A percentile compares a stretch with the other conserved stretches of the same genome.
Evolutionary conservation across 2,329 filamentous ascomycete species (phyloP).

Genomic region (Colletotrichum endophyticum): DNA sequence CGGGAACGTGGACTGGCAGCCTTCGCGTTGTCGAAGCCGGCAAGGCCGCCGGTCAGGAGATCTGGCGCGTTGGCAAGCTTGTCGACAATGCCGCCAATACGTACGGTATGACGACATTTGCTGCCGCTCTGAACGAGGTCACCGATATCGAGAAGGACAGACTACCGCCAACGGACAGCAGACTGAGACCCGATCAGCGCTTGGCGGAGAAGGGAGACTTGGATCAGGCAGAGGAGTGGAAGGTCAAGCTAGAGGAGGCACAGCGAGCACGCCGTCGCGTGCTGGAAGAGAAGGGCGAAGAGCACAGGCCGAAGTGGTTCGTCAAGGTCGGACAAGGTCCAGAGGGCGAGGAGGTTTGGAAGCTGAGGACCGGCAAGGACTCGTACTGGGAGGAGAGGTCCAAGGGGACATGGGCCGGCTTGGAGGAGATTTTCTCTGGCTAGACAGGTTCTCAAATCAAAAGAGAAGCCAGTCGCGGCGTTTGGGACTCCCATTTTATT

Average conservation of each 20-base stretch:
- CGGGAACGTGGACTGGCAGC: conserved; percentile 83
- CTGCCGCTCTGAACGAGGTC: conserved; percentile 85
- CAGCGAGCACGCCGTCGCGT: conserved; percentile 78
- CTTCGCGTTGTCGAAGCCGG: conserved; percentile 71
- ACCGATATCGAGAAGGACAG: conserved; percentile 78
- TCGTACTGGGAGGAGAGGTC: conserved; percentile 92
- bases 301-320: conserved; percentile 85
- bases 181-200: conserved; percentile 86
- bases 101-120: conserved; percentile 89
- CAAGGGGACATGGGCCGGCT: conserved; percentile 67
- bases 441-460: not conserved
- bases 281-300: conserved; percentile 76
- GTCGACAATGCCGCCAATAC: conserved; percentile 80
- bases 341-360: conserved; percentile 73
- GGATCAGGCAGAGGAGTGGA: conserved; percentile 83
- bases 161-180: conserved; percentile 80
- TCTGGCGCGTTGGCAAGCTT: conserved; percentile 81
- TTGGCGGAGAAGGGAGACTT: conserved; percentile 82
- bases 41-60: conserved; percentile 63
- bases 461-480: not conserved
- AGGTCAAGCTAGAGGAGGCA: conserved; percentile 82
- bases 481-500: not conserved
- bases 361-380: conserved; percentile 79
- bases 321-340: conserved; percentile 66
- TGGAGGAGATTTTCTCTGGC: conserved; percentile 54